Conservation (phyloP, 1,284 basidiomycete genomes). For the Xerocomus alliaceus region DNA sequence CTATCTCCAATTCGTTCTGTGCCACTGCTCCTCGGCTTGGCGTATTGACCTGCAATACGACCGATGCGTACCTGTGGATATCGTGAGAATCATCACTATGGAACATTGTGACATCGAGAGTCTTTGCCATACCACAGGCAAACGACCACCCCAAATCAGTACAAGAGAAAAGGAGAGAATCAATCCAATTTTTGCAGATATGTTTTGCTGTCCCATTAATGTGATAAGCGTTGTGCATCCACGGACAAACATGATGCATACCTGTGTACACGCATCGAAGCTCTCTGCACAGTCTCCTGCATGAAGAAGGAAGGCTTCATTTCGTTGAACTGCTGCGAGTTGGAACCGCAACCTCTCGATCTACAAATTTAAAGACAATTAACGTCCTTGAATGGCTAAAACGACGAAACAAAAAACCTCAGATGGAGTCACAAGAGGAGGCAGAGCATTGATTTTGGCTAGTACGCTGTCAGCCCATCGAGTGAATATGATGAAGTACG, state of each 20-base stretch:
- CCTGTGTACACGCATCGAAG: conserved; percentile 89
- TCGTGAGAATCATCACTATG: conserved; percentile 12
- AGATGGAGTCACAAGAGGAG: conserved; percentile 87
- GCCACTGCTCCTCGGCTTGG: conserved; percentile 90
- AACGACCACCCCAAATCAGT: conserved; percentile 89
- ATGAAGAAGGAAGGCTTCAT: conserved; percentile 92
- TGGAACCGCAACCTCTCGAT: conserved; percentile 87
- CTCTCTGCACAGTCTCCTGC: conserved; percentile 97
- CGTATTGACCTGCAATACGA: conserved; percentile 95
- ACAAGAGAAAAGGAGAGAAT: conserved; percentile 96
- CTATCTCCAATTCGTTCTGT: conserved; percentile 79
- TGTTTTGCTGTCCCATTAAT: conserved; percentile 74
- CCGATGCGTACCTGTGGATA: conserved; percentile 78
- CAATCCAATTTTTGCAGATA: conserved; percentile 92
- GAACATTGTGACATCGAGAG: not conserved
- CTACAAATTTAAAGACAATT: conserved; percentile 48
- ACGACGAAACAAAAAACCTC: conserved; percentile 63
- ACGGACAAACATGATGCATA: conserved; percentile 36
- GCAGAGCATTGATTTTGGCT: conserved; percentile 75
- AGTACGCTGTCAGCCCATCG: conserved; percentile 62
- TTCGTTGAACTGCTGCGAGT: conserved; percentile 80
- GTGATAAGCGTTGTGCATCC: not conserved
- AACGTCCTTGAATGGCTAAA: not conserved
- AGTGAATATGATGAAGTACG: not conserved
- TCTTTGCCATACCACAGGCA: conserved; percentile 72